These are phyloP conservation scores for Colletotrichum shisoi DNA, from an alignment of 2,329 filamentous ascomycete genomes.

Conservation along the genomic window DNA sequence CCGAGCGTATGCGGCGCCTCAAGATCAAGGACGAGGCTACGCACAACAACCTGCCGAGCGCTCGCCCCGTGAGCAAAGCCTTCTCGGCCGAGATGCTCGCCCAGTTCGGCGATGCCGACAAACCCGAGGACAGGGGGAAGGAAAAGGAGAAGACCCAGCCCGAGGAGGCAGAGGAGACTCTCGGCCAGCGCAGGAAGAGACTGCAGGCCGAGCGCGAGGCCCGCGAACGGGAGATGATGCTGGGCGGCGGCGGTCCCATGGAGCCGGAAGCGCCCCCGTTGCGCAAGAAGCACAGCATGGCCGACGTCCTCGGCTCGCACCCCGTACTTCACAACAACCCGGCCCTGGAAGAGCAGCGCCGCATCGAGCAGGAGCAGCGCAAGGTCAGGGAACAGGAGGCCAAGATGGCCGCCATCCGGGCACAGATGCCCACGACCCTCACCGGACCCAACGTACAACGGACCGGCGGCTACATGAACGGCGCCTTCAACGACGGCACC, in stretches of 20 bases:
- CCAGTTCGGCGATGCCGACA: conserved; percentile 63
- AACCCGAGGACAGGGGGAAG: conserved; percentile 47
- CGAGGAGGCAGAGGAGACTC: conserved; percentile 73
- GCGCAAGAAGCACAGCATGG: conserved; percentile 59
- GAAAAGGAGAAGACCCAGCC: conserved; percentile 46
- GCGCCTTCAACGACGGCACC: conserved; percentile 63
- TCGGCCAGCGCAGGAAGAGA: conserved; percentile 77
- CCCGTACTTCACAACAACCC: conserved; percentile 51
- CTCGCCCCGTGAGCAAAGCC: conserved; percentile 68
- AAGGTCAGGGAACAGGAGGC: conserved; percentile 55
- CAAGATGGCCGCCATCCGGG: conserved; percentile 59
- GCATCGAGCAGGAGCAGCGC: conserved; percentile 52
- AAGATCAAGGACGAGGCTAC: conserved; percentile 61
- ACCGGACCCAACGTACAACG: conserved; percentile 45
- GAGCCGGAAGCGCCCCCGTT: conserved; percentile 48
- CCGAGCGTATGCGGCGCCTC: conserved; percentile 70
- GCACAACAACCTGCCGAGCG: conserved; percentile 57
- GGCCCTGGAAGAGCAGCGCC: conserved; percentile 52
- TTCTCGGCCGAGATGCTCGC: conserved; percentile 75
- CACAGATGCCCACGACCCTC: conserved; percentile 59
- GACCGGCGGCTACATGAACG: conserved; percentile 59
- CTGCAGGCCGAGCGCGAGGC: conserved; percentile 75
- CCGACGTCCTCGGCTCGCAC: conserved; percentile 63
- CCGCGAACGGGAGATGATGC: conserved; percentile 63
- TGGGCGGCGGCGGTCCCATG: conserved; percentile 43